Conservation (phyloP, 306 rosid genomes). For the Macrotyloma uniflorum region DNA sequence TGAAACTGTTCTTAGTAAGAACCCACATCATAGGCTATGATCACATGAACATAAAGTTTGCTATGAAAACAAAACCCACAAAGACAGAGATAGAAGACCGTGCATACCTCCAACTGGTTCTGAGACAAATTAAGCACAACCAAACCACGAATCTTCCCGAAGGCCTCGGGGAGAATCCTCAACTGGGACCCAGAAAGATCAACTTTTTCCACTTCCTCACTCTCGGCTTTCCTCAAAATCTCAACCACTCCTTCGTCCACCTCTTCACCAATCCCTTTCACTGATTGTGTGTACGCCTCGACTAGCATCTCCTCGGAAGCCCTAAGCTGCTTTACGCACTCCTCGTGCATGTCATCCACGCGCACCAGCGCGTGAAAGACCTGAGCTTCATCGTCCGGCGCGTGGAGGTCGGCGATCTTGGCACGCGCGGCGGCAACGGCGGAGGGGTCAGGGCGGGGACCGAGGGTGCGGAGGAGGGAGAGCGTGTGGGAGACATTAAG, state of each 20-base stretch:
- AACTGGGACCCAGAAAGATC: slow-evolving; percentile 51
- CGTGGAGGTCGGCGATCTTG: slow-evolving; percentile 17
- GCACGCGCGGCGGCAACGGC: slow-evolving; percentile 27
- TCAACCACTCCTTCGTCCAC: slow-evolving; percentile 35
- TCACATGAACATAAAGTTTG: background rate
- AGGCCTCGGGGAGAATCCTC: slow-evolving; percentile 50
- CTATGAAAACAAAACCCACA: background rate
- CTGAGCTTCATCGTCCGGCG: background rate
- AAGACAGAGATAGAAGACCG: background rate
- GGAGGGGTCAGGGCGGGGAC: slow-evolving; percentile 45
- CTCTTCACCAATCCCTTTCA: slow-evolving; percentile 9
- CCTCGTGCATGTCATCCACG: slow-evolving; percentile 47
- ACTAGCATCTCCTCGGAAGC: slow-evolving; percentile 44
- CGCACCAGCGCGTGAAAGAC: slow-evolving; percentile 42
- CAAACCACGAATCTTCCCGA: slow-evolving; percentile 47
- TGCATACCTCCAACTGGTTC: slow-evolving; percentile 49
- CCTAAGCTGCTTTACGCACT: slow-evolving; percentile 40
- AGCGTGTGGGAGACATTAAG: slow-evolving; percentile 37
- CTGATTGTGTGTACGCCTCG: slow-evolving; percentile 30
- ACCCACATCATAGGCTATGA: background rate
- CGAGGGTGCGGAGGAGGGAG: slow-evolving; percentile 47
- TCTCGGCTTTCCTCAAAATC: slow-evolving; percentile 44
- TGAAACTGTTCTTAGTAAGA: too few relatives aligned
- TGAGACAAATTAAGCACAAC: slow-evolving; percentile 47
- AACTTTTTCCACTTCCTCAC: slow-evolving; percentile 36